A percentile compares a stretch with the other conserved stretches of the same genome.
phyloP scores from a whole-genome alignment of 1,284 basidiomycete species.

The Somion occarium region DNA sequence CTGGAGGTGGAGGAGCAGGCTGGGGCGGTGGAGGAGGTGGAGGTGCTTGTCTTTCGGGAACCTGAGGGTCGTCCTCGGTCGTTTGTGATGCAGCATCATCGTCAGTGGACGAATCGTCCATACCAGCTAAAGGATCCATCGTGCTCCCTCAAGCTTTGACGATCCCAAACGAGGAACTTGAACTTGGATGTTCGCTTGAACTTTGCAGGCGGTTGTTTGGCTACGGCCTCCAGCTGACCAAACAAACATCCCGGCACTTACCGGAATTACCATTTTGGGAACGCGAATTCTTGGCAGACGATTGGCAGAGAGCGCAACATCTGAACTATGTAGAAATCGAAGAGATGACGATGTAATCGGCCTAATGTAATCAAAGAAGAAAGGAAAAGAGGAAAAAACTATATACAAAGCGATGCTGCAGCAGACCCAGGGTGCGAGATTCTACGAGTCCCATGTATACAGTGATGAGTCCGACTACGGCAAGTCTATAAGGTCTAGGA shows the following conservation, averaged over 20 bases:
- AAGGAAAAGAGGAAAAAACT: too few relatives aligned
- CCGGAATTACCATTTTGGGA: background rate
- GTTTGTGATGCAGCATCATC: conserved; percentile 77
- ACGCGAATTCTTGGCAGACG: too few relatives aligned
- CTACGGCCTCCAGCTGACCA: background rate
- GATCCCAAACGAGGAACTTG: background rate
- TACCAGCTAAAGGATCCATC: conserved; percentile 17
- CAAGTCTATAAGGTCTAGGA: too few relatives aligned
- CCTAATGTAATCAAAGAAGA: too few relatives aligned
- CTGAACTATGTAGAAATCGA: too few relatives aligned
- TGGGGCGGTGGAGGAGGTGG: conserved; percentile 30
- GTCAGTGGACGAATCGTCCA: conserved; percentile 68
- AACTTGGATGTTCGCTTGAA: background rate
- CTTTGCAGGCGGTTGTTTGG: background rate
- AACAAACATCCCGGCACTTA: background rate
- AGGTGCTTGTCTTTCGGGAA: conserved; percentile 52
- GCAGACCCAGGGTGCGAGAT: too few relatives aligned
- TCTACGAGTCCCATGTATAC: too few relatives aligned
- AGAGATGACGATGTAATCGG: too few relatives aligned
- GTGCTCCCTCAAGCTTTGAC: background rate
- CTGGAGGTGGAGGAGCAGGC: conserved; percentile 26
- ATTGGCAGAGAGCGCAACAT: too few relatives aligned
- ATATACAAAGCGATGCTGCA: too few relatives aligned
- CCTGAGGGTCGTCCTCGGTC: conserved; percentile 76
- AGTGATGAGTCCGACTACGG: too few relatives aligned